phyloP scores from a whole-genome alignment of 106 monocot species.

The Xerophyta viscosa region DNA sequence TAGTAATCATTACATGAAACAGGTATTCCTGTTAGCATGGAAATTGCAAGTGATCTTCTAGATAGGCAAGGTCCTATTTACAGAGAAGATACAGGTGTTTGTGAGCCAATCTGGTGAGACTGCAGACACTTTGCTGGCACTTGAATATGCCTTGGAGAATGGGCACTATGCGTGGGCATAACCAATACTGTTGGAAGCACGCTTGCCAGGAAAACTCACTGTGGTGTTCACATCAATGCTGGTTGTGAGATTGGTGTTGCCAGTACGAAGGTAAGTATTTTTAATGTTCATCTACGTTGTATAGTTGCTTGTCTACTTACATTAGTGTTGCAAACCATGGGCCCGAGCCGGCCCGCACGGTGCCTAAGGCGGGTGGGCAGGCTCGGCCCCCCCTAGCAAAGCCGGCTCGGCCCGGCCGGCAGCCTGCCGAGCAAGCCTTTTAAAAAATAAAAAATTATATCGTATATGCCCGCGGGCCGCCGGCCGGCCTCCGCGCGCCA shows the following conservation, averaged over 20 bases:
- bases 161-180: conserved; percentile 87
- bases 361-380: no score
- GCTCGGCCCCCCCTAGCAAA: no score
- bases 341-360: no score
- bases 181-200: conserved; percentile 98
- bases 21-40: conserved; percentile 94
- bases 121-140: conserved; percentile 85
- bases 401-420: no score
- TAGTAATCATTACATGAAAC: no score
- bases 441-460: no score
- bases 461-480: no score
- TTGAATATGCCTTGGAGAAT: conserved; percentile 85
- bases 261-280: conserved; percentile 78
- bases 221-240: conserved; percentile 96
- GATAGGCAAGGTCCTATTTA: conserved; percentile 86
- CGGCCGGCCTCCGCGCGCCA: no score
- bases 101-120: conserved; percentile 99
- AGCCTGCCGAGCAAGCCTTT: no score
- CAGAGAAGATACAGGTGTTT: conserved; percentile 87
- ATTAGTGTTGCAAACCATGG: no score
- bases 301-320: no score
- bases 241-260: conserved; percentile 99
- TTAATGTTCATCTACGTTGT: background rate
- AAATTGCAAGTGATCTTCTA: conserved; percentile 85
- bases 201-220: conserved; percentile 86